These are phyloP conservation scores for Exophiala aquamarina DNA, from an alignment of 2,329 filamentous ascomycete genomes.

Conservation along the genomic window DNA sequence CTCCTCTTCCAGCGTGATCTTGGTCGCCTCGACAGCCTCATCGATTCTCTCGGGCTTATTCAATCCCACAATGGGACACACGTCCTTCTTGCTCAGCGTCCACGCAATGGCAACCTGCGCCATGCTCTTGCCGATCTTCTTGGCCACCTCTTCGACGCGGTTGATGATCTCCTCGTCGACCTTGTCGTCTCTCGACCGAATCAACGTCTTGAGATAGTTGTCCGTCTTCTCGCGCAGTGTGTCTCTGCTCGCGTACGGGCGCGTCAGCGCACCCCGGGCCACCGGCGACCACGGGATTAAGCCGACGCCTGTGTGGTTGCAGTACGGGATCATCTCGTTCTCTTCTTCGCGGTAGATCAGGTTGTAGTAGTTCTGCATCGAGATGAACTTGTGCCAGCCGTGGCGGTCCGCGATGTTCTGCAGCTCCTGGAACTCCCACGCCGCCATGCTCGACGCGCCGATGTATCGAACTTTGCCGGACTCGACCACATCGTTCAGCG, in stretches of 20 bases:
- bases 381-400: slow-evolving; percentile 53
- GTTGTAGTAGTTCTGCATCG: slow-evolving; percentile 52
- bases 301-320: slow-evolving; percentile 38
- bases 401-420: slow-evolving; percentile 50
- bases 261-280: slow-evolving; percentile 47
- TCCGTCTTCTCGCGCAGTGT: slow-evolving; percentile 47
- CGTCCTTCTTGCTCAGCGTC: slow-evolving; percentile 54
- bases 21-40: slow-evolving; percentile 54
- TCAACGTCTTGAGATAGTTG: slow-evolving; percentile 40
- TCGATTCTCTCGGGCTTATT: slow-evolving; percentile 60
- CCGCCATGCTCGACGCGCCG: slow-evolving; percentile 36
- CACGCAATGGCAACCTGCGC: slow-evolving; percentile 65
- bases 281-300: slow-evolving; percentile 42
- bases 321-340: slow-evolving; percentile 46
- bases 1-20: slow-evolving; percentile 54
- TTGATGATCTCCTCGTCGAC: slow-evolving; percentile 54
- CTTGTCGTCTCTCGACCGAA: slow-evolving; percentile 44
- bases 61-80: slow-evolving; percentile 63
- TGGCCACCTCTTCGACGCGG: slow-evolving; percentile 59
- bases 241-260: slow-evolving; percentile 45
- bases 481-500: slow-evolving; percentile 46
- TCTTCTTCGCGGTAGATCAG: slow-evolving; percentile 47
- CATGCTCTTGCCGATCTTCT: slow-evolving; percentile 60
- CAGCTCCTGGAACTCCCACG: slow-evolving; percentile 43
- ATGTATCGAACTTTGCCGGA: slow-evolving; percentile 40